Conservation (phyloP, 23 red algal genomes). For the Agarophyton chilense region DNA sequence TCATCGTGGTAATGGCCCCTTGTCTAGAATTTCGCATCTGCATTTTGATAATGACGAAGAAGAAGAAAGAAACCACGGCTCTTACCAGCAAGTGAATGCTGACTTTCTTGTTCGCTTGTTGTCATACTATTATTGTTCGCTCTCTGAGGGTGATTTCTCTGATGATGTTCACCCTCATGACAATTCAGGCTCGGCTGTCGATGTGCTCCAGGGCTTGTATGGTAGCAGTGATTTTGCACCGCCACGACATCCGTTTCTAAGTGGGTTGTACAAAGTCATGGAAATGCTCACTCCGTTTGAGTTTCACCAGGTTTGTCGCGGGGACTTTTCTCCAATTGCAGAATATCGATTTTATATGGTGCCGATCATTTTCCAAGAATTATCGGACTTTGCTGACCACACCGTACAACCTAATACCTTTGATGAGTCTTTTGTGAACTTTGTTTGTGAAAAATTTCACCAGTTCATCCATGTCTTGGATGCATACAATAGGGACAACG, state of each 20-base stretch:
- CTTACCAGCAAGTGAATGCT: background rate
- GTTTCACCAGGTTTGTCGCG: slow-evolving; percentile 1
- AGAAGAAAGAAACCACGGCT: background rate
- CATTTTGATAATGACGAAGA: background rate
- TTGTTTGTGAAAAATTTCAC: slow-evolving; percentile 11
- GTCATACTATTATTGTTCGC: slow-evolving; percentile 1
- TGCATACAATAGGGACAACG: background rate
- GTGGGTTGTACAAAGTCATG: slow-evolving; percentile 7
- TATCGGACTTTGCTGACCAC: background rate
- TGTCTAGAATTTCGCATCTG: background rate
- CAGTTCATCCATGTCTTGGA: slow-evolving; percentile 3
- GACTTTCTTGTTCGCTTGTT: slow-evolving; percentile 21
- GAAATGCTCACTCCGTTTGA: background rate
- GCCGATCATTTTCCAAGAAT: slow-evolving; percentile 1
- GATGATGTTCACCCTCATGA: background rate
- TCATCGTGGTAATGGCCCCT: background rate
- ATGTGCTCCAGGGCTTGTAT: background rate
- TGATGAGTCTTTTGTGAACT: background rate
- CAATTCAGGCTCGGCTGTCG: background rate
- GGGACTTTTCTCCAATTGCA: slow-evolving; percentile 8
- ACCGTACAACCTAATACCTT: background rate
- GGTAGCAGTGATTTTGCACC: background rate
- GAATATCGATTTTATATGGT: background rate
- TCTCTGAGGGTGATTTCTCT: background rate
- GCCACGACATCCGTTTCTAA: background rate